Evolutionary conservation across 345 rosid species (phyloP).

Genomic region (Rubroshorea leprosula): DNA sequence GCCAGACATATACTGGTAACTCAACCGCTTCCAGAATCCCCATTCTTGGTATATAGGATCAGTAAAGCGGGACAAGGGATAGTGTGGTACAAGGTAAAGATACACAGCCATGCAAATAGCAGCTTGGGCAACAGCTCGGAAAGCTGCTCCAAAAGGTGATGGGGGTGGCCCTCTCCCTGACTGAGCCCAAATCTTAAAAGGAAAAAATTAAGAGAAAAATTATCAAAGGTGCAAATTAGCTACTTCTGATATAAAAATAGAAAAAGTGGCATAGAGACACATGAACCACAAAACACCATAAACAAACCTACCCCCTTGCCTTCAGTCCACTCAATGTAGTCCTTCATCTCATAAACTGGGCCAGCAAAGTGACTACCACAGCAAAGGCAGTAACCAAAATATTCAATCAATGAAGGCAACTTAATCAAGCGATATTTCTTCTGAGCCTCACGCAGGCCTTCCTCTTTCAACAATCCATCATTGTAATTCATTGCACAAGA

Average conservation of each 20-base stretch:
- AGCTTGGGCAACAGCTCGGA: slow-evolving; percentile 75
- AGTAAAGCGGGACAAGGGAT: slow-evolving; percentile 59
- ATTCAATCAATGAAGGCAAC: slow-evolving; percentile 79
- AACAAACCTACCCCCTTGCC: slow-evolving; percentile 65
- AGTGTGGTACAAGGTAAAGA: slow-evolving; percentile 63
- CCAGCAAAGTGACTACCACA: slow-evolving; percentile 98
- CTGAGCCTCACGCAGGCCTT: slow-evolving; percentile 70
- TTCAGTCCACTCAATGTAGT: slow-evolving; percentile 91
- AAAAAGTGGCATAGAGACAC: slow-evolving; percentile 9
- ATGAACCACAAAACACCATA: slow-evolving; percentile 8
- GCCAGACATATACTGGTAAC: slow-evolving; percentile 79
- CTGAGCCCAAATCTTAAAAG: slow-evolving; percentile 62
- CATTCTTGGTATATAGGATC: slow-evolving; percentile 76
- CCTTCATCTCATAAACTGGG: slow-evolving; percentile 93
- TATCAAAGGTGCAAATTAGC: slow-evolving; percentile 10
- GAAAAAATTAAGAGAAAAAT: slow-evolving; percentile 6
- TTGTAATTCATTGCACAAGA: slow-evolving; percentile 83
- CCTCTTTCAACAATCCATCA: slow-evolving; percentile 76
- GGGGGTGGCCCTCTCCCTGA: slow-evolving; percentile 46
- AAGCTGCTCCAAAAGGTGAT: slow-evolving; percentile 54
- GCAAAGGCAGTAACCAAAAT: slow-evolving; percentile 83
- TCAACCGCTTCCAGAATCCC: slow-evolving; percentile 77
- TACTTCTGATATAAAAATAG: too few species aligned
- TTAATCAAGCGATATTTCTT: slow-evolving; percentile 64
- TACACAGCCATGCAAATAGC: slow-evolving; percentile 77